phyloP scores from a whole-genome alignment of 306 rosid species.

The Mimosa pudica region DNA sequence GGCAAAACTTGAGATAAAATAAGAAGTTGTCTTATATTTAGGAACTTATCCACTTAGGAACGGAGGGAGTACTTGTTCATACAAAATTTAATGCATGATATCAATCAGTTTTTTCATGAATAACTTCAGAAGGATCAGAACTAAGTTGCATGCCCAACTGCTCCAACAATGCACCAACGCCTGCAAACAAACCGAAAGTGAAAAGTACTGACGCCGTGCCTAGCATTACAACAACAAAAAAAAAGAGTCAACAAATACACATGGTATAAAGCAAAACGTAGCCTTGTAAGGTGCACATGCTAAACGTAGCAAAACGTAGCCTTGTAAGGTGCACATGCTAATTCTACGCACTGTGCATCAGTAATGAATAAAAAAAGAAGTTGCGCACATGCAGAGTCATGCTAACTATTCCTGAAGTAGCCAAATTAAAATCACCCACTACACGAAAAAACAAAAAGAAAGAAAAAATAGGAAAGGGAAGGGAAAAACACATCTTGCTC shows the following conservation, averaged over 20 bases:
- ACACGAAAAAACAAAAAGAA: background rate
- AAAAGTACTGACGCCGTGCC: background rate
- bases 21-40: too few species aligned
- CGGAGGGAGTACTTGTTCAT: too few species aligned
- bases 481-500: background rate
- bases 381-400: background rate
- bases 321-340: too few species aligned
- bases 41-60: too few species aligned
- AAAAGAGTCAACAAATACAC: background rate
- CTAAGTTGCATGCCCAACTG: slow-evolving; percentile 12
- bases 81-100: background rate
- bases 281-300: background rate
- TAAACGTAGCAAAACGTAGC: too few species aligned
- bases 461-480: background rate
- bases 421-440: background rate
- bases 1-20: too few species aligned
- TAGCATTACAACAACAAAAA: background rate
- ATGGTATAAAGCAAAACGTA: background rate
- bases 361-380: too few species aligned
- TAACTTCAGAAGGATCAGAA: background rate
- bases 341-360: too few species aligned
- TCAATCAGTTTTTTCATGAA: background rate
- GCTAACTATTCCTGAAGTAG: background rate
- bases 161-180: slow-evolving; percentile 17
- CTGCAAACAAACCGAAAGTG: background rate